A percentile compares a stretch with the other conserved stretches of the same genome.
phyloP scores from a whole-genome alignment of 2,329 filamentous ascomycete species.

The Ilyonectria robusta region DNA sequence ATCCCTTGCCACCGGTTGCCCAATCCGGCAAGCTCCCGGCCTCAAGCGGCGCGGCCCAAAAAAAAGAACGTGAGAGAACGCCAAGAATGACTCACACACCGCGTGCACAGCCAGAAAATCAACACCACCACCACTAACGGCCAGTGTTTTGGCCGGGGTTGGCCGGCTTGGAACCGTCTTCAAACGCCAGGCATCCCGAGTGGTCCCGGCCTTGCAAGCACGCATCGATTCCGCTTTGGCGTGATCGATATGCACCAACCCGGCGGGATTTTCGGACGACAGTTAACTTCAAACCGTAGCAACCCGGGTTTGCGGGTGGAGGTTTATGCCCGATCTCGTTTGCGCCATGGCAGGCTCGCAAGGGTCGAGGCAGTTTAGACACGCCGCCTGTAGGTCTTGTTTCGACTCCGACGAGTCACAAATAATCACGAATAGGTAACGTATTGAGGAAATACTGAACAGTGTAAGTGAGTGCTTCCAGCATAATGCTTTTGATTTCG shows the following conservation, averaged over 20 bases:
- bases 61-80: constrained; percentile 26
- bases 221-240: background rate
- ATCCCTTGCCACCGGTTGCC: constrained; percentile 41
- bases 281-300: background rate
- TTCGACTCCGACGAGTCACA: constrained; percentile 11
- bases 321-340: background rate
- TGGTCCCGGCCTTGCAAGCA: background rate
- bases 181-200: constrained; percentile 13
- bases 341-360: constrained; percentile 12
- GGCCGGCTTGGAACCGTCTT: background rate
- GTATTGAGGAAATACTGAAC: constrained; percentile 13
- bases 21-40: constrained; percentile 43
- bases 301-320: background rate
- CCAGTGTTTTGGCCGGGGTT: constrained; percentile 32
- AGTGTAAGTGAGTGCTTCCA: constrained; percentile 35
- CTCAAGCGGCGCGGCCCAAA: constrained; percentile 31
- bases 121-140: constrained; percentile 28
- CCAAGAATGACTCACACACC: constrained; percentile 49
- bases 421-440: constrained; percentile 13
- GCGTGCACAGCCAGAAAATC: constrained; percentile 39
- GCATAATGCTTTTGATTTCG: constrained; percentile 52
- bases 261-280: background rate
- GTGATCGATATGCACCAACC: constrained; percentile 4
- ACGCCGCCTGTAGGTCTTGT: background rate
- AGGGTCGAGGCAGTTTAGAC: background rate